Evolutionary conservation across 2,329 filamentous ascomycete species (phyloP), one percentile per base, ranked within the genome.

Genomic region (Aureobasidium sp.): DNA sequence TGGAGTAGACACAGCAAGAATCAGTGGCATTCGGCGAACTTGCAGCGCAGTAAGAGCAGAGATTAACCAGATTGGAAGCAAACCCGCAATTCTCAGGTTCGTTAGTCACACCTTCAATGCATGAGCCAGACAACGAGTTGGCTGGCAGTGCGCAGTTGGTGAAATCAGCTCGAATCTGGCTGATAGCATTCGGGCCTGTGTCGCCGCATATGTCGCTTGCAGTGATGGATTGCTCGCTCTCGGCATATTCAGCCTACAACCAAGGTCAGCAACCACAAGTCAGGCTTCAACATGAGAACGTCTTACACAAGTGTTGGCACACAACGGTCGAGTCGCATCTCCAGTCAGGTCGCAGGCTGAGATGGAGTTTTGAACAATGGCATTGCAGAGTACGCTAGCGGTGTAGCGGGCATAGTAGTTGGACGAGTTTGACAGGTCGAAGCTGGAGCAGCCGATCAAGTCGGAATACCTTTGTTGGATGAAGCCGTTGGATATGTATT

Each of bases 361-460:
- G 67, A 87, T 84, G 5, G 94, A 97, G 70, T 90, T 92, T 74
- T 99, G 94, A 54, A 99, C 84, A 70, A 99, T 88, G 65, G 89
- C 83, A 78, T 95, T 97, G 81, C 94, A 99, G 65, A 99, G 82
- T 64, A 95, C 87, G 63, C 89, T 94, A 49, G 85, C 94, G 5
- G 93, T 95, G 75, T 93, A 99, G 67, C 94, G 87, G 51, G 94
- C 93, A 75, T 99, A 99, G 69, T 92, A 83, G 68, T 88, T 82
- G 66, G 84, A 87, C 4, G 90, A 87, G 71, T 95, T 89, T 60
- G 84, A 84, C 60, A 92, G 81, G 69, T 94, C 84, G 68, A 96
- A 79, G 64, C 83, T 82, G 50, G 82, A 80, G 72, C 94, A 99
- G 60, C 93, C 93, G 65, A 99, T 82, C 50, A 90, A 78, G 57